Percentiles rank a stretch among this genome's conserved stretches.
phyloP scores from a whole-genome alignment of 106 monocot species.

The Apostasia shenzhenica region DNA sequence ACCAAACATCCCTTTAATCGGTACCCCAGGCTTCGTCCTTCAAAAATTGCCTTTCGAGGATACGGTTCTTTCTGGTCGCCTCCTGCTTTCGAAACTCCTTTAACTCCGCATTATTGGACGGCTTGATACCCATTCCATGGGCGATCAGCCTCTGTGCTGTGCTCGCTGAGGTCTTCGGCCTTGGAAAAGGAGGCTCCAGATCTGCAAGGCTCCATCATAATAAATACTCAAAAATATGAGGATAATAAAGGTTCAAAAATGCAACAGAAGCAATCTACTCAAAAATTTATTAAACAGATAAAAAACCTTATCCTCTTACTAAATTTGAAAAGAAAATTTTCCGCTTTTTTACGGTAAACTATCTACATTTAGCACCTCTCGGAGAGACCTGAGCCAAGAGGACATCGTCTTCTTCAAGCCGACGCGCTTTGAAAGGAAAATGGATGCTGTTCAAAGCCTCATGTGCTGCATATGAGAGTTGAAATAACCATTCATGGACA shows the following conservation, averaged over 20 bases:
- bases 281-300: no score
- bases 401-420: constrained; percentile 42
- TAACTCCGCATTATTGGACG: constrained; percentile 24
- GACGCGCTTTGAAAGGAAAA: constrained; percentile 56
- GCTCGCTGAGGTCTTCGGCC: constrained; percentile 83
- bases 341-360: no score
- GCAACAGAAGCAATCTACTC: no score
- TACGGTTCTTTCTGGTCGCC: constrained; percentile 60
- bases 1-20: constrained; percentile 11
- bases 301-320: no score
- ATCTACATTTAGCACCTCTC: constrained; percentile 31
- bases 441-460: constrained; percentile 33
- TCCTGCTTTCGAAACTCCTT: constrained; percentile 71
- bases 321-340: no score
- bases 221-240: no score
- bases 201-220: constrained; percentile 26
- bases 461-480: constrained; percentile 34
- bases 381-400: constrained; percentile 34
- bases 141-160: constrained; percentile 82
- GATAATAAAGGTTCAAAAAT: no score
- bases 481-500: no score
- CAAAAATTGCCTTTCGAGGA: constrained; percentile 44
- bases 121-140: constrained; percentile 70
- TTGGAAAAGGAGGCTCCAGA: constrained; percentile 68
- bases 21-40: constrained; percentile 90